phyloP scores from a whole-genome alignment of 2,329 filamentous ascomycete species.

The Coleophoma eucalyptorum region DNA sequence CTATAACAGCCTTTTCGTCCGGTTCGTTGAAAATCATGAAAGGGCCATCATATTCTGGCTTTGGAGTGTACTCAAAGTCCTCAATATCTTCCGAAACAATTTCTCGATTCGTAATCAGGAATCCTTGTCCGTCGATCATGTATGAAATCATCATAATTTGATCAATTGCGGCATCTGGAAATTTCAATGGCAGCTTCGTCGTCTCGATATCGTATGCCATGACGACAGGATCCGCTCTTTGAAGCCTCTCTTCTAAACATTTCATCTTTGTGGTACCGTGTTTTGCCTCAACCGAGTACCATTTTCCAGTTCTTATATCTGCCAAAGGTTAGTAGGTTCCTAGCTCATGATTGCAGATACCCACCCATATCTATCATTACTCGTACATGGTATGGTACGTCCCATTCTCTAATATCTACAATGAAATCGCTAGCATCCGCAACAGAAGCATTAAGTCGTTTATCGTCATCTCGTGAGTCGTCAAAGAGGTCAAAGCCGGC shows the following conservation, averaged over 20 bases:
- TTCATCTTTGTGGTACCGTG: conserved; percentile 82
- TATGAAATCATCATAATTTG: conserved; percentile 99
- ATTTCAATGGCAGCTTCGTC: conserved; percentile 91
- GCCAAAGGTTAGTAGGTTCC: conserved; percentile 14
- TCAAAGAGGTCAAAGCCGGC: conserved; percentile 95
- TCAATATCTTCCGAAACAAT: conserved; percentile 96
- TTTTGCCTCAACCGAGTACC: conserved; percentile 94
- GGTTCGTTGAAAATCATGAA: conserved; percentile 99
- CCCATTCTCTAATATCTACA: conserved; percentile 97
- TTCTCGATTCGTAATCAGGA: conserved; percentile 95
- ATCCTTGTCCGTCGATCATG: conserved; percentile 99
- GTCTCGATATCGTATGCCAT: conserved; percentile 99
- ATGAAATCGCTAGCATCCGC: conserved; percentile 94
- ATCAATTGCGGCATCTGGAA: conserved; percentile 90
- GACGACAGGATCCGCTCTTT: conserved; percentile 92
- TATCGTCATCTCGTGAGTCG: conserved; percentile 75
- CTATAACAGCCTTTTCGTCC: conserved; percentile 81
- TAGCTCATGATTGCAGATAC: conserved; percentile 11
- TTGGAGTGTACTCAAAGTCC: conserved; percentile 98
- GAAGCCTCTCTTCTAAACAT: conserved; percentile 81
- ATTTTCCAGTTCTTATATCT: conserved; percentile 95
- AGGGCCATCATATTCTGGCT: conserved; percentile 88
- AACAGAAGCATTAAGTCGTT: conserved; percentile 70
- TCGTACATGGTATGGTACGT: conserved; percentile 98
- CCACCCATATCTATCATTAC: conserved; percentile 91